Evolutionary conservation across 2,329 filamentous ascomycete species (phyloP).

Genomic region (Fusarium gaditjirri): DNA sequence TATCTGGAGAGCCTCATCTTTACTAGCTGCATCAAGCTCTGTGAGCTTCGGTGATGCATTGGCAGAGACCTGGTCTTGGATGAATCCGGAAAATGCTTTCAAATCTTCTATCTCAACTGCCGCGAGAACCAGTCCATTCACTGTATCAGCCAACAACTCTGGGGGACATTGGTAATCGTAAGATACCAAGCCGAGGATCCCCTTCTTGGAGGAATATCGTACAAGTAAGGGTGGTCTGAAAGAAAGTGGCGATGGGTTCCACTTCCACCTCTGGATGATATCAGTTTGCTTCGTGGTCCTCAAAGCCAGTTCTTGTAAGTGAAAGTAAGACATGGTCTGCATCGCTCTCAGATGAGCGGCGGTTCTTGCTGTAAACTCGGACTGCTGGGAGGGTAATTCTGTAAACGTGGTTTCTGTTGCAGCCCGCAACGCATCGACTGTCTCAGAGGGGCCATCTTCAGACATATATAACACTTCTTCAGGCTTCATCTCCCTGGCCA

Average conservation of each 20-base stretch:
- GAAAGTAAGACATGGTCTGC: constrained; percentile 86
- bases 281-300: constrained; percentile 11
- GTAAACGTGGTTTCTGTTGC: constrained; percentile 58
- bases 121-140: constrained; percentile 77
- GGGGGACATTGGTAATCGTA: constrained; percentile 73
- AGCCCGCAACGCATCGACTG: constrained; percentile 62
- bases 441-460: constrained; percentile 67
- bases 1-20: background rate
- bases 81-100: constrained; percentile 57
- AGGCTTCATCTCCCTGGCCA: constrained; percentile 65
- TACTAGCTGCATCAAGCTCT: constrained; percentile 17
- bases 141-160: constrained; percentile 68
- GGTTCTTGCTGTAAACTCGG: constrained; percentile 67
- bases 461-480: constrained; percentile 76
- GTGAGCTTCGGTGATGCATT: constrained; percentile 27
- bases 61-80: background rate
- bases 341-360: constrained; percentile 75
- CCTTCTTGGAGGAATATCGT: constrained; percentile 62
- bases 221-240: constrained; percentile 70
- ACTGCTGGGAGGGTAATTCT: constrained; percentile 68
- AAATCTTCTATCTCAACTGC: constrained; percentile 69
- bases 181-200: constrained; percentile 73
- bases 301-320: constrained; percentile 51
- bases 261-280: constrained; percentile 48
- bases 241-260: constrained; percentile 67